Evolutionary conservation across 441 rosid species (phyloP).

Genomic region (Adansonia rubrostipa): DNA sequence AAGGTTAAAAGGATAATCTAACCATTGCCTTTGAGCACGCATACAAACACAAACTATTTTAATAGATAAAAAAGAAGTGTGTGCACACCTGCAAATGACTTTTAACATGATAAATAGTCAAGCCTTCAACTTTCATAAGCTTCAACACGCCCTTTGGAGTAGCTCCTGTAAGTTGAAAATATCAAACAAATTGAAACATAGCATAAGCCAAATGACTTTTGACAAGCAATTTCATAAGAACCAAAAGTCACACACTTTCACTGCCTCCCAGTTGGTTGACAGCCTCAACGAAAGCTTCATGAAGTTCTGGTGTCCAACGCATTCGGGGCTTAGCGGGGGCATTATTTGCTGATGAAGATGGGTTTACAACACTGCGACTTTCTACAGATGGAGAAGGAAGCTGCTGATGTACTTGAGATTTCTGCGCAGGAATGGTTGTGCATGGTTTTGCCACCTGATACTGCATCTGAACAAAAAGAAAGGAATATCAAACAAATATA

Average conservation of each 20-base stretch:
- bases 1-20: constrained; percentile 31
- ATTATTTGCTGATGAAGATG: constrained; percentile 41
- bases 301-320: constrained; percentile 98
- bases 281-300: constrained; percentile 93
- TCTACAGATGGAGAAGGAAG: constrained; percentile 25
- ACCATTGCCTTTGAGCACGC: neutral
- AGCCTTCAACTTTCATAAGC: constrained; percentile 85
- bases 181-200: constrained; percentile 33
- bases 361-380: constrained; percentile 33
- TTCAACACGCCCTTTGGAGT: constrained; percentile 93
- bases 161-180: constrained; percentile 60
- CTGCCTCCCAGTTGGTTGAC: constrained; percentile 90
- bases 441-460: constrained; percentile 23
- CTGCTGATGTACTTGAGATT: constrained; percentile 13
- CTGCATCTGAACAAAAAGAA: constrained; percentile 22
- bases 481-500: neutral
- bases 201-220: constrained; percentile 19
- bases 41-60: neutral
- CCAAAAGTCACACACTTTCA: constrained; percentile 62
- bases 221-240: constrained; percentile 16
- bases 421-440: constrained; percentile 17
- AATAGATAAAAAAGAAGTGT: constrained; percentile 20
- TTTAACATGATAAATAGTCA: constrained; percentile 95
- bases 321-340: constrained; percentile 79
- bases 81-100: constrained; percentile 83